phyloP scores from a whole-genome alignment of 768 basidiomycete species.

The Phlebiopsis flavidoalba region DNA sequence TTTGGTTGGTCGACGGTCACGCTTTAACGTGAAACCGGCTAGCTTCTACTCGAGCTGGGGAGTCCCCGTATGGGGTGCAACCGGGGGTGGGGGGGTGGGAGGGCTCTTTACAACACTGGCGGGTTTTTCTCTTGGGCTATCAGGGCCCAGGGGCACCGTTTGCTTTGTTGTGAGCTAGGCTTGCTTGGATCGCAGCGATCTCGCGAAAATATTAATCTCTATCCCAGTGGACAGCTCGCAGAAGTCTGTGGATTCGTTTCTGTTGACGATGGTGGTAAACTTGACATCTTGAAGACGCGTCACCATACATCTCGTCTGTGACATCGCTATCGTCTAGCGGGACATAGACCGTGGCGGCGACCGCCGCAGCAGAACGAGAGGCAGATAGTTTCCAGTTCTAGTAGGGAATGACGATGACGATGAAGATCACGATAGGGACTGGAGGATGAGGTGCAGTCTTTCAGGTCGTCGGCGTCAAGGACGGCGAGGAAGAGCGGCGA shows the following conservation, averaged over 20 bases:
- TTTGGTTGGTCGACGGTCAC: no score
- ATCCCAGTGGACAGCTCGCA: constrained; percentile 61
- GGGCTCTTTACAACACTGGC: constrained; percentile 66
- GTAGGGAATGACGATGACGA: constrained; percentile 22
- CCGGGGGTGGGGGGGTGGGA: no score
- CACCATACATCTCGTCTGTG: constrained; percentile 34
- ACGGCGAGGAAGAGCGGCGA: constrained; percentile 15
- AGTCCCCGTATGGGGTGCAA: constrained; percentile 68
- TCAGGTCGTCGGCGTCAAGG: constrained; percentile 23
- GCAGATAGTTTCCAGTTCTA: no score
- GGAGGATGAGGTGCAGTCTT: constrained; percentile 24
- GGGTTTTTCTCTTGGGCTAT: constrained; percentile 92
- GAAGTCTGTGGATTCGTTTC: constrained; percentile 85
- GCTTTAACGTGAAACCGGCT: no score
- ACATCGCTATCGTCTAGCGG: constrained; percentile 28
- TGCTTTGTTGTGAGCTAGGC: constrained; percentile 61
- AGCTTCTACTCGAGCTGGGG: constrained; percentile 75
- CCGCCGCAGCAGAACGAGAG: constrained; percentile 21
- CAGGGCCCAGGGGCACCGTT: constrained; percentile 89
- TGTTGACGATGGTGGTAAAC: constrained; percentile 47
- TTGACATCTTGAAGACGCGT: constrained; percentile 26
- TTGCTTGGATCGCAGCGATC: not conserved
- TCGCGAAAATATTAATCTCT: not conserved
- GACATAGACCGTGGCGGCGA: constrained; percentile 3
- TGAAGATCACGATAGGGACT: constrained; percentile 20